A percentile compares a stretch with the other conserved stretches of the same genome.
phyloP scores from a whole-genome alignment of 1,284 basidiomycete genomes.

The Ceratobasidium sp. region DNA sequence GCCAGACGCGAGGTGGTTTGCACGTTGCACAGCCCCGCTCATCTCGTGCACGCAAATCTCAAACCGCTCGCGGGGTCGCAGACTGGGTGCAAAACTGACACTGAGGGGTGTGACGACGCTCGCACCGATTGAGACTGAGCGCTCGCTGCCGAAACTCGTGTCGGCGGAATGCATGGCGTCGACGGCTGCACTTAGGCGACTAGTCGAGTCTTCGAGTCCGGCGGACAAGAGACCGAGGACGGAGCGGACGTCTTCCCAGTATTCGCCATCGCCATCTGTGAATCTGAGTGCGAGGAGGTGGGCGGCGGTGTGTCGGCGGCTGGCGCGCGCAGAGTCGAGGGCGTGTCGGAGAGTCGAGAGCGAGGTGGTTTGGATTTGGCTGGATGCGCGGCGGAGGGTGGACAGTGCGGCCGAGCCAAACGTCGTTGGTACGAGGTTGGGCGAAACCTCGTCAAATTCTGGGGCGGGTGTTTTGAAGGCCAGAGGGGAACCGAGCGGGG shows the following conservation, averaged over 20 bases:
- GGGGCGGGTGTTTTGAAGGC: constrained; percentile 44
- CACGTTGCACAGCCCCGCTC: not conserved
- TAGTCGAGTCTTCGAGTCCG: constrained; percentile 66
- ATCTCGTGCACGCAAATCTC: constrained; percentile 14
- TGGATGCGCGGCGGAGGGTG: constrained; percentile 57
- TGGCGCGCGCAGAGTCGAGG: constrained; percentile 66
- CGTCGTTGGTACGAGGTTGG: not conserved
- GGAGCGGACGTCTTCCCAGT: constrained; percentile 80
- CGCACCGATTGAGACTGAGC: not conserved
- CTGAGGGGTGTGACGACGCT: not conserved
- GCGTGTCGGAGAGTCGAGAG: constrained; percentile 64
- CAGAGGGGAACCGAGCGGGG: constrained; percentile 59
- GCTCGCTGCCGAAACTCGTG: constrained; percentile 3
- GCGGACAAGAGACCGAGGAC: constrained; percentile 71
- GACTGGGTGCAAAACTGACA: constrained; percentile 9
- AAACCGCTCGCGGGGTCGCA: constrained; percentile 9
- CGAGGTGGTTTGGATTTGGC: constrained; percentile 62
- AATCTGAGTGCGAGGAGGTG: constrained; percentile 78
- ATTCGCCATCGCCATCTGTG: constrained; percentile 58
- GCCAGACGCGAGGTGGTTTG: constrained; percentile 23
- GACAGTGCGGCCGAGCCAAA: constrained; percentile 50
- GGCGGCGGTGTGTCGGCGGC: constrained; percentile 75
- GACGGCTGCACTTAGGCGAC: constrained; percentile 65
- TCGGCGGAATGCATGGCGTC: constrained; percentile 59
- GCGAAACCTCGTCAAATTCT: constrained; percentile 22